Base-by-base conservation (phyloP, 2,329 filamentous ascomycete genomes). In the Monilinia fructigena region DNA sequence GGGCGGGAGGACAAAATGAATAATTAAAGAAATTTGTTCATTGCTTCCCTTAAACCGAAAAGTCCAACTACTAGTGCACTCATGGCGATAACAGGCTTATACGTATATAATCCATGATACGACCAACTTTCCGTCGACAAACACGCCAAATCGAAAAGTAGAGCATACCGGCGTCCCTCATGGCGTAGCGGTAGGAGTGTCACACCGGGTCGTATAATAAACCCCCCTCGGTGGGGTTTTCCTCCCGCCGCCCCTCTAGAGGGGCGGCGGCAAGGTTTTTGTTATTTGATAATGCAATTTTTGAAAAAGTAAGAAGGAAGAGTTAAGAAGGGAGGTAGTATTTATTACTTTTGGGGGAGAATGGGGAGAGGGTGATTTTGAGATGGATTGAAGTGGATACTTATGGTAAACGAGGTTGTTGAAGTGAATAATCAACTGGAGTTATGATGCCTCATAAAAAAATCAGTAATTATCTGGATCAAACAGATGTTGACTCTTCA, bases 371-470 rank as follows among this genome's bases (percentile, higher is more conserved):
- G 14, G 23, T 2, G n/a, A 1, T 31, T 48, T 18, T 35, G 1
- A 7, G 8, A 35, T 60, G 31, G 28, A 48, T 14, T 18, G 7
- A 23, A 10, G 52, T 38, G 20, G 20, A 38, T 38, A 50, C 28
- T 52, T 52, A 20, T 38, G n/a, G 4, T 38, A 50, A 20, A 48
- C n/a, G 16, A 12, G 31, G 14, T 38, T 31, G 2, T 23, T 47
- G 8, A 23, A 6, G 2, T n/a, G 14, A 60, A 23, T 12, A 45
- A 60, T 18, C 20, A 60, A 28, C 35, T 48, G 28, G 31, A 35
- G 28, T 48, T 10, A 60, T 3, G 11, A 59, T 60, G 45, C 28
- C 58, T 50, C 45, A 38, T 12, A 48, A 28, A 60, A 60, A 20
- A 8, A 60, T 28, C 45, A 18, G 28, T 35, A 28, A 18, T 38